Base-by-base conservation (phyloP, 1,284 basidiomycete species). In the Sphagnurus paluster region DNA sequence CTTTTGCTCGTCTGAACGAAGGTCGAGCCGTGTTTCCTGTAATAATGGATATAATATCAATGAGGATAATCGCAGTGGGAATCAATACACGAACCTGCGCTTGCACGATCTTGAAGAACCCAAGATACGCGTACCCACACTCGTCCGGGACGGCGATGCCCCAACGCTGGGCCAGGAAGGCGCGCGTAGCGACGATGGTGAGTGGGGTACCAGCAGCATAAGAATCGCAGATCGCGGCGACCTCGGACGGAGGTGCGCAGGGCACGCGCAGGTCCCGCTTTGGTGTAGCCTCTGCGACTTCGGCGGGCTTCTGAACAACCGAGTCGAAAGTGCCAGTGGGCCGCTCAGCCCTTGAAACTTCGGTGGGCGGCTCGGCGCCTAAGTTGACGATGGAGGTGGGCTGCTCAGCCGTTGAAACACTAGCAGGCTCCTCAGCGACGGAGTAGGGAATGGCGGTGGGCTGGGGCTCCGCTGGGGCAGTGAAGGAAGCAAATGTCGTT, bases 141-240 rank as follows among this genome's bases (percentile, higher is more conserved):
- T 66, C 65, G 2, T 52, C 39, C 10, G 63, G 61, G 2, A 70
- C 46, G 1, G 34, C 23, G 14, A 64, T 23, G 1, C 52, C 50
- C 65, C 63, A 68, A 14, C 54, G 41, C 0, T 55, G 24, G 8
- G 37, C 20, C 11, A 70, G 45, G 32, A 54, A 48, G 4, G 43
- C 43, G 5, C 52, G 57, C 1, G 68, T 64, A 11, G 62, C 55
- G 29, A 73, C 57, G 11, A 67, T 46, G 10, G 64, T 60, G n/a
- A 72, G 43, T 6, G 70, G 71, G 5, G 52, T 55, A 17, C 62
- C 57, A 4, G 61, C 53, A 5, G 65, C 44, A 42, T 70, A 69
- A 0, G 66, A 55, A 19, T 70, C 64, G 20, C 68, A 51, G 10
- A 72, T 50, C 1, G 57, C 57, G 39, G 61, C 55, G 4, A 72